These are phyloP conservation scores for Talaromyces funiculosus DNA, from an alignment of 2,329 filamentous ascomycete genomes.

Conservation along the genomic window DNA sequence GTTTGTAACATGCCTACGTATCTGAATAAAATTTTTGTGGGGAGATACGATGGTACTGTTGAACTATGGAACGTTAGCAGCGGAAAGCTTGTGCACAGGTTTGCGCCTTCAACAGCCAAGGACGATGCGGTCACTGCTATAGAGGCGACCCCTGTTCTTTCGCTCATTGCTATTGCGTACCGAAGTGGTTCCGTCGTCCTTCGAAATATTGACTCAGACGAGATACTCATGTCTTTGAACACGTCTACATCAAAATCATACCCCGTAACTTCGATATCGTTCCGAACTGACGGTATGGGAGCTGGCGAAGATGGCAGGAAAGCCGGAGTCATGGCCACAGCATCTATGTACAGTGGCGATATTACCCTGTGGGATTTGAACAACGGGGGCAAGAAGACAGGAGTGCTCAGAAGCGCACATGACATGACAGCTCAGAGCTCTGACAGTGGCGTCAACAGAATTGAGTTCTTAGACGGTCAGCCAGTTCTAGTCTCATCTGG, in stretches of 20 bases:
- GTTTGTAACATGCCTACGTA: constrained; percentile 89
- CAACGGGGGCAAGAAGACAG: constrained; percentile 76
- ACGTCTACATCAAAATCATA: constrained; percentile 56
- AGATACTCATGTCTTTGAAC: constrained; percentile 63
- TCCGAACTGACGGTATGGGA: constrained; percentile 81
- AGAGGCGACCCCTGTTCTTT: constrained; percentile 76
- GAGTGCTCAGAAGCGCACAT: constrained; percentile 81
- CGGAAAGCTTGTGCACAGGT: constrained; percentile 82
- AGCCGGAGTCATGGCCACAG: constrained; percentile 90
- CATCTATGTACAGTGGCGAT: constrained; percentile 72
- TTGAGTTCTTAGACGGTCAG: constrained; percentile 86
- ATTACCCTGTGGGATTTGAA: constrained; percentile 97
- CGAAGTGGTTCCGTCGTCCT: constrained; percentile 71
- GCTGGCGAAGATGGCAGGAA: constrained; percentile 80
- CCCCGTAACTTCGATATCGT: constrained; percentile 75
- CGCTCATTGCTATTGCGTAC: constrained; percentile 82
- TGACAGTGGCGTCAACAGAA: constrained; percentile 70
- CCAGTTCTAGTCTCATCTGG: constrained; percentile 86
- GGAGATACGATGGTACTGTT: constrained; percentile 77
- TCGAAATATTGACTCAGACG: constrained; percentile 75
- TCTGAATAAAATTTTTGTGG: constrained; percentile 91
- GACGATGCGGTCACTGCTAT: constrained; percentile 82
- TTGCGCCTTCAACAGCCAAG: constrained; percentile 66
- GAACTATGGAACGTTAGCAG: constrained; percentile 98
- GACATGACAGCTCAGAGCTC: constrained; percentile 54